Evolutionary conservation across 2,329 filamentous ascomycete species (phyloP), one percentile per base, ranked within the genome.

Genomic region (Shiraia sp.): DNA sequence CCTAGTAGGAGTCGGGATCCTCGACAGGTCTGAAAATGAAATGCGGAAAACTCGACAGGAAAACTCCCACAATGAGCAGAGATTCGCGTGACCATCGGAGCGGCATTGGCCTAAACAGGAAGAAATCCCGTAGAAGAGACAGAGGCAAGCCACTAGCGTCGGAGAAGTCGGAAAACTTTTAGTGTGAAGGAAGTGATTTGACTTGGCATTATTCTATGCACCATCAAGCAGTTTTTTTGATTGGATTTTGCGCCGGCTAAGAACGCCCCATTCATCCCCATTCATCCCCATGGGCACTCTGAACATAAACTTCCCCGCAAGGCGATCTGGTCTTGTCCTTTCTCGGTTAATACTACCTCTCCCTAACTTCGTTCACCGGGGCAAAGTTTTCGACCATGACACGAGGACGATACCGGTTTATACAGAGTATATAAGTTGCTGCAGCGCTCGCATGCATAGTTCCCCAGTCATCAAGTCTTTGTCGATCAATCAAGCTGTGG

Each of bases 251-350:
- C 10, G 22, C 30, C n/a, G n/a, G n/a, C n/a, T n/a, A n/a, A n/a
- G n/a, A n/a, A 36, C 42, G 33, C 41, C 36, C 51, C 47, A 46
- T 48, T 31, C 33, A 42, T 34, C n/a, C n/a, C n/a, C n/a, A n/a
- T n/a, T n/a, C n/a, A n/a, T 55, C 53, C 49, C 53, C 54, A 50
- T 45, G 51, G 50, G 52, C 47, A 44, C 15, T 15, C 28, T 38
- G 14, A 27, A 41, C 22, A 16, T 44, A 35, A 29, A 13, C 38
- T 51, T 58, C 51, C 54, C 55, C 55, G 51, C 55, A 51, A 55
- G 28, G 10, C 35, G 42, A 31, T 47, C 35, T 22, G 37, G 36
- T 26, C 42, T 53, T 53, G 23, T 42, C 47, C 43, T 24, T 28
- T 44, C 38, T 42, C 31, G 49, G 45, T 27, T 33, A 35, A 43